phyloP scores from a whole-genome alignment of 306 rosid genomes.

The Hippophae rhamnoides region DNA sequence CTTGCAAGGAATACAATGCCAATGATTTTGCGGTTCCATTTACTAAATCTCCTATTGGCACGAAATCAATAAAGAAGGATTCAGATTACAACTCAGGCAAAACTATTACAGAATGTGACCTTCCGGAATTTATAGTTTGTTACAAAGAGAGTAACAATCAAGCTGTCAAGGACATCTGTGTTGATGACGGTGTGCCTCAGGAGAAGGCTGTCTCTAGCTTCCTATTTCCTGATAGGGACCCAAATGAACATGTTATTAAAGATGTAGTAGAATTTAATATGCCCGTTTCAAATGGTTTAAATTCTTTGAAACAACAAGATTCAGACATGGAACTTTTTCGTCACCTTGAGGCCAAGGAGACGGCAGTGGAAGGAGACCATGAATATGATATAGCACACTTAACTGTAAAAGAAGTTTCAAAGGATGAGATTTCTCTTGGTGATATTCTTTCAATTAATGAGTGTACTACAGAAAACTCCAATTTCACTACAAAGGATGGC shows the following conservation, averaged over 20 bases:
- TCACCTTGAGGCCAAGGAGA: slow-evolving; percentile 23
- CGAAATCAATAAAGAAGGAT: slow-evolving; percentile 14
- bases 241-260: slow-evolving; percentile 14
- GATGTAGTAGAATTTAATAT: slow-evolving; percentile 23
- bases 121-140: slow-evolving; percentile 47
- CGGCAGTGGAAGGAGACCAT: slow-evolving; percentile 14
- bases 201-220: slow-evolving; percentile 28
- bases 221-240: slow-evolving; percentile 17
- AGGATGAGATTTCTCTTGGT: slow-evolving; percentile 15
- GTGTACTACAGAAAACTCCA: slow-evolving; percentile 9
- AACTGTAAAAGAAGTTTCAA: slow-evolving; percentile 17
- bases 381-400: slow-evolving; percentile 14
- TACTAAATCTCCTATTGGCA: too few species aligned
- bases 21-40: slow-evolving; percentile 21
- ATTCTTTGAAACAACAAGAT: slow-evolving; percentile 15
- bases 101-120: slow-evolving; percentile 46
- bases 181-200: slow-evolving; percentile 59
- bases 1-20: slow-evolving; percentile 14
- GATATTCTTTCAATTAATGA: slow-evolving; percentile 15
- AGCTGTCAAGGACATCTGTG: slow-evolving; percentile 69
- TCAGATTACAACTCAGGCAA: slow-evolving; percentile 38
- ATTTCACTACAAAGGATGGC: slow-evolving; percentile 14
- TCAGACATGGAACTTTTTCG: slow-evolving; percentile 21
- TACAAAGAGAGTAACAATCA: slow-evolving; percentile 41
- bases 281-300: slow-evolving; percentile 4